phyloP scores from a whole-genome alignment of 495 filamentous ascomycete species.

The Tuber calosporum region DNA sequence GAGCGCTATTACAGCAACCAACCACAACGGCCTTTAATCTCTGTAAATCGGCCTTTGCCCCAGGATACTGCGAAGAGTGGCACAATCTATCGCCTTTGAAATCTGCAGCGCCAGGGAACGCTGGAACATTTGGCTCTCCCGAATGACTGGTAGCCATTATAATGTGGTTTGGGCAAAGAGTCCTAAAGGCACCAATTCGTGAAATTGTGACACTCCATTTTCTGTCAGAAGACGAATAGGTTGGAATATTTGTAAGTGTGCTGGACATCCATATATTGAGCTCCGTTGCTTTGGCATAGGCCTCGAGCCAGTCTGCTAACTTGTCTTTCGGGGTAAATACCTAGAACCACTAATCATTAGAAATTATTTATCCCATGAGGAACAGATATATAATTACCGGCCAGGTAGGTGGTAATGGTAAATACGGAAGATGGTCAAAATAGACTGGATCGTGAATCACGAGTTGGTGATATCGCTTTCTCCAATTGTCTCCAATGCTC shows the following conservation, averaged over 20 bases:
- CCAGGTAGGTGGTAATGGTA: conserved; percentile 63
- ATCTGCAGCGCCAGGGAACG: conserved; percentile 54
- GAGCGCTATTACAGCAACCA: conserved; percentile 71
- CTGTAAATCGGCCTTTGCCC: conserved; percentile 47
- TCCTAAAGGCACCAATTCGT: conserved; percentile 46
- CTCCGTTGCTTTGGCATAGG: conserved; percentile 65
- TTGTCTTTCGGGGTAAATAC: conserved; percentile 75
- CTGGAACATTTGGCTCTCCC: conserved; percentile 60
- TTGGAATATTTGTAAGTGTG: conserved; percentile 42
- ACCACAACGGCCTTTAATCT: conserved; percentile 68
- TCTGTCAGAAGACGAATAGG: conserved; percentile 42
- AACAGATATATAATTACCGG: conserved; percentile 42
- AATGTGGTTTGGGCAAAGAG: conserved; percentile 59
- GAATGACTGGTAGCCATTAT: conserved; percentile 67
- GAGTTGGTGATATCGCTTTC: conserved; percentile 56
- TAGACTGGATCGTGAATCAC: conserved; percentile 72
- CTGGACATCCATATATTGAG: conserved; percentile 67
- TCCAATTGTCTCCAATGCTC: conserved; percentile 69
- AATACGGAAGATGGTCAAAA: conserved; percentile 69
- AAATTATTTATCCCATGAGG: neutral
- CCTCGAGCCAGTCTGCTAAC: conserved; percentile 68
- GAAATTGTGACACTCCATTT: conserved; percentile 57
- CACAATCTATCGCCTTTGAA: conserved; percentile 58
- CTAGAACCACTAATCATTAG: conserved; percentile 2
- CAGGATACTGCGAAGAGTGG: conserved; percentile 64